Percentiles rank a stretch among this genome's conserved stretches.
Conservation (phyloP, 2,329 filamentous ascomycete genomes). For the Phialemoniopsis sp. region DNA sequence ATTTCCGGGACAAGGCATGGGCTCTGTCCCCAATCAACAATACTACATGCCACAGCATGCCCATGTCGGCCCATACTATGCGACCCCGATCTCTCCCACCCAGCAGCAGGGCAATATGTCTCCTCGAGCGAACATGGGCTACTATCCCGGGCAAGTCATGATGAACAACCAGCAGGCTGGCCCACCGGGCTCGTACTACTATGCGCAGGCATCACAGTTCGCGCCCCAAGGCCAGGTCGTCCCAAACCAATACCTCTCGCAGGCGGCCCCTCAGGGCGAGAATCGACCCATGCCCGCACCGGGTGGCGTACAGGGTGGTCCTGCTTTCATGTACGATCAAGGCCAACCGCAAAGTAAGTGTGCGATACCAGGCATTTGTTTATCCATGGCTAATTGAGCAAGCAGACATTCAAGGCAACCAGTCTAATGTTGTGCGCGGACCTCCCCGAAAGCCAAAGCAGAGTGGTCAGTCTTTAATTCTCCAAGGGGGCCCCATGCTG, state of each 20-base stretch:
- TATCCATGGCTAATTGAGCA: too few species aligned
- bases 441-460: slow-evolving; percentile 55
- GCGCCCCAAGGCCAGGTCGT: slow-evolving; percentile 21
- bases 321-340: too few species aligned
- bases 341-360: too few species aligned
- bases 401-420: too few species aligned
- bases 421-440: slow-evolving; percentile 39
- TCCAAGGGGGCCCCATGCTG: too few species aligned
- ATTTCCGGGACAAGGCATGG: slow-evolving; percentile 16
- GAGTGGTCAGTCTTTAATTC: slow-evolving; percentile 44
- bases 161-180: slow-evolving; percentile 32
- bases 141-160: slow-evolving; percentile 37
- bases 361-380: slow-evolving; percentile 26
- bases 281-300: slow-evolving; percentile 5
- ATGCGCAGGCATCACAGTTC: slow-evolving; percentile 32
- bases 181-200: slow-evolving; percentile 36
- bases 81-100: slow-evolving; percentile 29
- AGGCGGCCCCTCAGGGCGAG: slow-evolving; percentile 10
- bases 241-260: slow-evolving; percentile 27
- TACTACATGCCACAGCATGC: slow-evolving; percentile 43
- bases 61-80: slow-evolving; percentile 40
- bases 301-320: too few species aligned
- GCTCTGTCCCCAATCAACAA: slow-evolving; percentile 19
- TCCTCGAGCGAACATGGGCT: slow-evolving; percentile 33
- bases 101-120: slow-evolving; percentile 25